Conservation (phyloP, 2,329 filamentous ascomycete species). For the Dendryphion nanum region DNA sequence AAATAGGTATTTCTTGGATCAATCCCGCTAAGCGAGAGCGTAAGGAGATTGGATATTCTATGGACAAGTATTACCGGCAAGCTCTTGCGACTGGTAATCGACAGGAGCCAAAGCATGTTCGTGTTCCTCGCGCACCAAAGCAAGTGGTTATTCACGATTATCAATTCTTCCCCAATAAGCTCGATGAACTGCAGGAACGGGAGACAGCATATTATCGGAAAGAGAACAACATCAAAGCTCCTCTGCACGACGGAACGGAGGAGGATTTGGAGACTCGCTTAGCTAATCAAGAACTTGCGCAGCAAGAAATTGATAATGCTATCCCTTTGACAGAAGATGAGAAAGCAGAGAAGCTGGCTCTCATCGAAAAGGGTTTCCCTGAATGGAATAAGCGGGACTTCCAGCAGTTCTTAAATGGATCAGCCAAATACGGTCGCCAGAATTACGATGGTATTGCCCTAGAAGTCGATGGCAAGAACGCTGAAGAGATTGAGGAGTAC, state of each 20-base stretch:
- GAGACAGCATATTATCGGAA: slow-evolving; percentile 96
- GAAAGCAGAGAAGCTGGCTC: slow-evolving; percentile 76
- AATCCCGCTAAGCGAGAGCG: slow-evolving; percentile 97
- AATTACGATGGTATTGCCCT: slow-evolving; percentile 82
- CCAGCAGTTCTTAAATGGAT: slow-evolving; percentile 96
- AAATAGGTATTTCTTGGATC: slow-evolving; percentile 93
- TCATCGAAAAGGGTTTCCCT: slow-evolving; percentile 82
- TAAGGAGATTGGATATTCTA: slow-evolving; percentile 96
- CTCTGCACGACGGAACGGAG: slow-evolving; percentile 82
- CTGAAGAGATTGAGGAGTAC: slow-evolving; percentile 83
- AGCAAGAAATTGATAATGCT: slow-evolving; percentile 90
- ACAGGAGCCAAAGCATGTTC: slow-evolving; percentile 83
- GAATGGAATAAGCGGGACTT: slow-evolving; percentile 98
- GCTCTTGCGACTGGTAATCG: slow-evolving; percentile 79
- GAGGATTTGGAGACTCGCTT: slow-evolving; percentile 83
- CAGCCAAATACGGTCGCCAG: slow-evolving; percentile 83
- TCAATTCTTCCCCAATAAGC: slow-evolving; percentile 86
- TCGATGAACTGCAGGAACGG: slow-evolving; percentile 88
- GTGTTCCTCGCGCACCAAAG: slow-evolving; percentile 92
- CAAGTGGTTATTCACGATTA: slow-evolving; percentile 92
- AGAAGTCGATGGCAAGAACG: slow-evolving; percentile 87
- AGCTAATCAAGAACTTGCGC: slow-evolving; percentile 81
- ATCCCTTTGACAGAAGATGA: slow-evolving; percentile 86
- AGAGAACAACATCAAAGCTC: slow-evolving; percentile 93
- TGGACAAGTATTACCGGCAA: slow-evolving; percentile 97